Evolutionary conservation across 2,329 filamentous ascomycete genomes (phyloP), one percentile per base, ranked within the genome.

Genomic region (Diaporthe vexans): DNA sequence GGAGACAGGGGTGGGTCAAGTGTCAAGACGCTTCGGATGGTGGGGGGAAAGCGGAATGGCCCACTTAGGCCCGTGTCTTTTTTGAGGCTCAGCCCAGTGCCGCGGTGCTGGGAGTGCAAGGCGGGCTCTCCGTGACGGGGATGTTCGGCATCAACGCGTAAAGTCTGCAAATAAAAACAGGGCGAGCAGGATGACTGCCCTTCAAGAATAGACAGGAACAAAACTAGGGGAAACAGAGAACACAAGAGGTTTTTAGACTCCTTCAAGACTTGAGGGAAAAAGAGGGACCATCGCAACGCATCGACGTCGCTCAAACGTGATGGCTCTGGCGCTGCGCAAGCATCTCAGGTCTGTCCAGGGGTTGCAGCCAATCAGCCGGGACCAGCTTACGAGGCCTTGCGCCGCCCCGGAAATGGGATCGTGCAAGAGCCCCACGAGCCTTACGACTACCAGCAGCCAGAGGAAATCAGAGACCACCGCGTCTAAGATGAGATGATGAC

Each of bases 381-480:
- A 77, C 75, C 75, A 80, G 79, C 79, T 81, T 78, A 81, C 79
- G 79, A 81, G 77, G 79, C 79, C 79, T 77, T 73, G 74, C 59
- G 70, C 72, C 73, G 74, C 72, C 40, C 68, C 74, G 74, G 74
- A 76, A 52, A 76, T 76, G 48, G 74, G 61, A 54, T 72, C 51
- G 43, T 24, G 21, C 43, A 17, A 35, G 51, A 48, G 68, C 56
- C 74, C 73, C 74, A 75, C 74, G 69, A 63, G 48, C 63, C 52
- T 72, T 37, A 72, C 69, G 69, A 63, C 57, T 63, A 33, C 57
- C 29, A 54, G n/a, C 57, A 26, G 26, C 48, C 54, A 54, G 11
- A 54, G 29, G 33, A 63, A 51, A 71, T 33, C 59, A 71, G 56
- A 54, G 29, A 37, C 46, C 29, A 26, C 26, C 9, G 21, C 43